Base-by-base conservation (phyloP, 305 asterid species). In the Ajuga reptans region DNA sequence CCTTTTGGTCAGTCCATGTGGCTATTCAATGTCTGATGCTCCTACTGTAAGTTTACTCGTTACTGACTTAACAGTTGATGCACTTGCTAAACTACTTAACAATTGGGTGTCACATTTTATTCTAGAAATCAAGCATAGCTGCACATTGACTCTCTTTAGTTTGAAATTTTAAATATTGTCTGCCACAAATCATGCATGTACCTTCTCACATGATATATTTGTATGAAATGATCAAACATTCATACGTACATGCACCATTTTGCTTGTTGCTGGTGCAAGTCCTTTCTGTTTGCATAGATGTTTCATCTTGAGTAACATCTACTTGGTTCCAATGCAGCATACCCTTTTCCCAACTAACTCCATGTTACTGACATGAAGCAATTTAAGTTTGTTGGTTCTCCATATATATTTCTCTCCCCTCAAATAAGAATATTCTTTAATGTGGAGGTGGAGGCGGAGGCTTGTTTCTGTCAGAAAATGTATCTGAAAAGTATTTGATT, bases 1-100 rank as follows among this genome's bases (percentile, higher is more conserved):
- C 74, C 91, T 93, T 73, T 75, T 93, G 45, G 90, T 91, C 69
- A 91, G 97, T 82, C 87, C 96, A 54, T 91, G 96, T 82, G 96
- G 99, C 80, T 93, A 86, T 84, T 91, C 95, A 12, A 69, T 81
- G 77, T 81, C 91, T 14, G 97, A 89, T 79, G 90, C 93, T 72
- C 97, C 99, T 45, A 84, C 82, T 66, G 99, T 93, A 91, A 90
- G 97, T 80, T 69, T 77, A 41, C 75, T 57, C 56, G 75, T 71
- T 58, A n/a, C 65, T 64, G 27, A 45, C 69, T 18, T 3, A 53
- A 60, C 45, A 15, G 68, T 73, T 64, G 56, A 65, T 75, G 37
- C 47, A 55, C 42, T 50, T 46, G 0, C 71, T 52, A 6, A 58
- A 31, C 73, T 53, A 51, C 56, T 62, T 74, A 46, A 55, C 10